Conservation (phyloP, 2,329 filamentous ascomycete species). For the Aspergillus phoenicis region DNA sequence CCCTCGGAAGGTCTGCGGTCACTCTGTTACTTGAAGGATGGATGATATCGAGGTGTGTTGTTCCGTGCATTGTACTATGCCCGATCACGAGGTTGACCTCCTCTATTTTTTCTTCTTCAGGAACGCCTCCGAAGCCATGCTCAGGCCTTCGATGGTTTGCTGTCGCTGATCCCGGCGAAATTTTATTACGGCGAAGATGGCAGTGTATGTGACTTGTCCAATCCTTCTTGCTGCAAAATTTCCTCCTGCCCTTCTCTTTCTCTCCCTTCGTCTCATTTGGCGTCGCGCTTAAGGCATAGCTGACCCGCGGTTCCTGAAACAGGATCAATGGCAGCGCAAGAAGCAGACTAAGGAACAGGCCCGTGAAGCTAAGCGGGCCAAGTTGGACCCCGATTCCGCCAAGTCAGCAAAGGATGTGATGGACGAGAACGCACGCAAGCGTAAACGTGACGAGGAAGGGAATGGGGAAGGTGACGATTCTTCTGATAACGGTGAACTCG, state of each 20-base stretch:
- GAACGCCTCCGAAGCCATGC: conserved; percentile 57
- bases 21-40: conserved; percentile 28
- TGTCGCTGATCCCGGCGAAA: conserved; percentile 87
- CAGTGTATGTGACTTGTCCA: conserved; percentile 63
- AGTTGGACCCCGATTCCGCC: conserved; percentile 86
- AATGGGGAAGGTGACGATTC: conserved; percentile 39
- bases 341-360: conserved; percentile 94
- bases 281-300: conserved; percentile 17
- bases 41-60: conserved; percentile 45
- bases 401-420: conserved; percentile 92
- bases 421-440: conserved; percentile 79
- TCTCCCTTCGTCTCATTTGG: conserved; percentile 17
- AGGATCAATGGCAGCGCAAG: conserved; percentile 94
- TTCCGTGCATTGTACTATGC: conserved; percentile 14
- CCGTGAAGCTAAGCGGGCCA: conserved; percentile 77
- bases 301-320: conserved; percentile 24
- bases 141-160: conserved; percentile 80
- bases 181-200: conserved; percentile 87
- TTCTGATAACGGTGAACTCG: conserved; percentile 47
- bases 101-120: conserved; percentile 35
- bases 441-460: conserved; percentile 70
- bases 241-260: conserved; percentile 12
- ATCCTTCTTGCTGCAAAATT: conserved; percentile 15
- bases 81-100: conserved; percentile 26
- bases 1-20: conserved; percentile 3